phyloP scores from a whole-genome alignment of 768 basidiomycete species.

The Kwoniella europaea region DNA sequence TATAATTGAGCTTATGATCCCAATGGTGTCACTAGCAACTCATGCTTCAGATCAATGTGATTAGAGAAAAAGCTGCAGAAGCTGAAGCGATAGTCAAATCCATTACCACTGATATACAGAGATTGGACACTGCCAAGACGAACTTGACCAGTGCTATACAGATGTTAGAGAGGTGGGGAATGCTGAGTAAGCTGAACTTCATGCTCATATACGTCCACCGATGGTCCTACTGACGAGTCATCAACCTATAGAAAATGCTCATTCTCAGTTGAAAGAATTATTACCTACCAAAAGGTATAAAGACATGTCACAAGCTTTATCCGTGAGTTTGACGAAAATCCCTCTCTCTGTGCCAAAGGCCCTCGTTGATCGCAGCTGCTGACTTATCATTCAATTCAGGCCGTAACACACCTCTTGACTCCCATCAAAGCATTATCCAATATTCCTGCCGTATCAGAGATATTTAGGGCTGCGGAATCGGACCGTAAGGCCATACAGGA shows the following conservation, averaged over 20 bases:
- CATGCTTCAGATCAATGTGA: conserved; percentile 91
- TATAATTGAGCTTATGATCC: no score
- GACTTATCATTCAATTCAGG: conserved; percentile 61
- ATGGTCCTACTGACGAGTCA: no score
- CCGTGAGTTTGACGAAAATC: conserved; percentile 62
- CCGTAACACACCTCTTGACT: conserved; percentile 80
- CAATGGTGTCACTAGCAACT: conserved; percentile 68
- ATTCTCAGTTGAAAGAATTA: conserved; percentile 78
- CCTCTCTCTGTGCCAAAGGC: no score
- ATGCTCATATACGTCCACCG: no score
- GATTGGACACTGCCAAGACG: conserved; percentile 88
- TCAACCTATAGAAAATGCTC: conserved; percentile 69
- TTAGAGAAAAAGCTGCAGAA: conserved; percentile 94
- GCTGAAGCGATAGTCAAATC: conserved; percentile 93
- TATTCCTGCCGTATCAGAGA: conserved; percentile 74
- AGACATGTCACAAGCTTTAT: conserved; percentile 81
- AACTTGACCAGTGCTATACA: conserved; percentile 90
- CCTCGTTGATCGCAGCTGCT: conserved; percentile 6
- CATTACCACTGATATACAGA: conserved; percentile 95
- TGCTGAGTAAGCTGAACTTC: conserved; percentile 72
- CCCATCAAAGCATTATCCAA: conserved; percentile 79
- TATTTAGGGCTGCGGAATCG: conserved; percentile 80
- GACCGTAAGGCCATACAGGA: conserved; percentile 79
- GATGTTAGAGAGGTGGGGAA: conserved; percentile 83
- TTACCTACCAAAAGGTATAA: conserved; percentile 77